Base-by-base conservation (phyloP, 1,284 basidiomycete species). In the Serendipita sp. region DNA sequence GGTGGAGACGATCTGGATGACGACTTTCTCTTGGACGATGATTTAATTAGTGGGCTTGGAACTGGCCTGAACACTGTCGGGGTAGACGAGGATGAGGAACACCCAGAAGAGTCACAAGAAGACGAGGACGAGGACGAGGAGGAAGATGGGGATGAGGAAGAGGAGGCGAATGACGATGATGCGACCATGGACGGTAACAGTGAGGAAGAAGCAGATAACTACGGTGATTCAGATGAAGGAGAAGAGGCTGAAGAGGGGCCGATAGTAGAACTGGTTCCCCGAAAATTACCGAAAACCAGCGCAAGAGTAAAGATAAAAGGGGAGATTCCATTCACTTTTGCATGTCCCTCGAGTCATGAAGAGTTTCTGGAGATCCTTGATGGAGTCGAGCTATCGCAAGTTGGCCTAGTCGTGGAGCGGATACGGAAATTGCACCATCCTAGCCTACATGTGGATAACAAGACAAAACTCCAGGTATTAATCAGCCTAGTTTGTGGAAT, bases 391-490 rank as follows among this genome's bases (percentile, higher is more conserved):
- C 87, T 90, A 62, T 74, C 79, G 12, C 87, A 95, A 65, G 73
- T 97, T 3, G 83, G 88, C 1, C 87, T 78, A 0, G 91, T 99
- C 3, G 78, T 98, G 29, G 87, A 97, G 70, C 89, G 96, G 47
- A 95, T 99, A 64, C 84, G 93, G 26, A 82, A 91, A 0, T 75
- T 98, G 3, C 85, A 97, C 71, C 95, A 99, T 71, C 88, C 95
- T 1, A 94, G 91, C 70, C 77, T 99, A 3, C 87, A 83, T 0
- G 83, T 87, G 43, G 92, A 91, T 45, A 99, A 99, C 77, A 97
- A 95, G 72, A 80, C 83, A 71, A 95, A 91, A 73, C 77, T 96
- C 30, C 90, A 94, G 80, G 91, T 88, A 66, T 61, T 78, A 71
- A 2, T 15, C 60, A 58, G 55, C 5, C 50, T 44, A 12, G 3